These are phyloP conservation scores for Nidularia sp. DNA, from an alignment of 768 basidiomycete genomes.

Conservation along the genomic window DNA sequence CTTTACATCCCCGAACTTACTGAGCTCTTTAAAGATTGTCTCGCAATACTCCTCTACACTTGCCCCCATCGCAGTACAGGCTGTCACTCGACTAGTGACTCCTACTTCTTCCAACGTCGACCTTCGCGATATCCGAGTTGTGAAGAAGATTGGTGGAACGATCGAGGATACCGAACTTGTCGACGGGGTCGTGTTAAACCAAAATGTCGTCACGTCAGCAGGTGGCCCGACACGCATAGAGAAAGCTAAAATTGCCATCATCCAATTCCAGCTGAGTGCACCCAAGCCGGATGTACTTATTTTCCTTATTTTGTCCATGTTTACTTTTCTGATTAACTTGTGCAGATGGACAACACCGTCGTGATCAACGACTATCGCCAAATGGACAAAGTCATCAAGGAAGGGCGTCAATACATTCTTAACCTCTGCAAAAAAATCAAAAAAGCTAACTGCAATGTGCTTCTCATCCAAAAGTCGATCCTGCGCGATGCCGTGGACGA, in stretches of 20 bases:
- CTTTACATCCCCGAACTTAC: constrained; percentile 1
- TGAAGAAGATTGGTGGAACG: constrained; percentile 98
- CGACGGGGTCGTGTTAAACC: constrained; percentile 96
- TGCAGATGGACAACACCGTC: constrained; percentile 98
- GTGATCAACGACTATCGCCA: constrained; percentile 99
- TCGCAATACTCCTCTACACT: constrained; percentile 98
- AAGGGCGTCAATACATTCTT: constrained; percentile 95
- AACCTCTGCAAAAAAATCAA: constrained; percentile 99
- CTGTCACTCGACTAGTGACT: constrained; percentile 88
- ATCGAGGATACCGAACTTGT: constrained; percentile 98
- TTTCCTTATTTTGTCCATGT: not conserved
- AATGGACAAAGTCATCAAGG: constrained; percentile 99
- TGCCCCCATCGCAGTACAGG: constrained; percentile 97
- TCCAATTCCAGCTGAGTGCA: constrained; percentile 96
- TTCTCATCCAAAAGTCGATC: constrained; percentile 99
- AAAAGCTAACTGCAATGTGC: constrained; percentile 98
- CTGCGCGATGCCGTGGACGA: constrained; percentile 99
- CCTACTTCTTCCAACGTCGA: constrained; percentile 93
- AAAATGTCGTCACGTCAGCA: constrained; percentile 85
- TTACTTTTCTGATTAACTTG: constrained; percentile 8
- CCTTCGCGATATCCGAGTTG: constrained; percentile 90
- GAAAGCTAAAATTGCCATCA: constrained; percentile 97
- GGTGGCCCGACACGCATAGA: constrained; percentile 95
- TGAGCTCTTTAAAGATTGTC: constrained; percentile 65
- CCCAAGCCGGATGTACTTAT: constrained; percentile 88